A percentile compares a stretch with the other conserved stretches of the same genome.
Conservation (phyloP, 768 basidiomycete genomes). For the Pulveroboletus sp. region DNA sequence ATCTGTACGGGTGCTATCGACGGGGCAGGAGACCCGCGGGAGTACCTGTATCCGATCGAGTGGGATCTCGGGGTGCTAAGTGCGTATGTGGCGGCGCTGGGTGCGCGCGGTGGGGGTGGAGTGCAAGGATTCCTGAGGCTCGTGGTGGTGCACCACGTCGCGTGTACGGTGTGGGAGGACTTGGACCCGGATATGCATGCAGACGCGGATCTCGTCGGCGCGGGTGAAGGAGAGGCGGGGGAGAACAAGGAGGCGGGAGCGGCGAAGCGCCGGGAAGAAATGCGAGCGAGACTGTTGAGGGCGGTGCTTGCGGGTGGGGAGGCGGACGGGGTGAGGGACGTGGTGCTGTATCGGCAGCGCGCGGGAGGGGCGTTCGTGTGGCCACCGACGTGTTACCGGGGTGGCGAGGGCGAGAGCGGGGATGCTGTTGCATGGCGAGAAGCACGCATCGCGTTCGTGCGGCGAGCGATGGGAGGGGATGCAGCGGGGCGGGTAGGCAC, state of each 20-base stretch:
- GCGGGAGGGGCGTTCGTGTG: conserved; percentile 33
- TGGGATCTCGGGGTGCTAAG: conserved; percentile 54
- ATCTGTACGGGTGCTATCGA: conserved; percentile 23
- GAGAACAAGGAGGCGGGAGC: conserved; percentile 11
- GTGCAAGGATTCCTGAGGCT: conserved; percentile 57
- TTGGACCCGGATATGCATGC: not conserved
- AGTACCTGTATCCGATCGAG: conserved; percentile 74
- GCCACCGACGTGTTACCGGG: conserved; percentile 50
- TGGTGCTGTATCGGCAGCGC: conserved; percentile 56
- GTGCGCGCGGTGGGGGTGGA: conserved; percentile 27
- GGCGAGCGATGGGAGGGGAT: conserved; percentile 3
- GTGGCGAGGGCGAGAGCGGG: conserved; percentile 10
- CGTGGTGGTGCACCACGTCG: conserved; percentile 75
- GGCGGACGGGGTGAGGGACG: conserved; percentile 42
- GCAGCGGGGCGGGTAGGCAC: conserved; percentile 11
- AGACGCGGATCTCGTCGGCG: conserved; percentile 28
- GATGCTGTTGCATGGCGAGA: conserved; percentile 6
- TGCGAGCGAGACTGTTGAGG: conserved; percentile 43
- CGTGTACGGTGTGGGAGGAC: conserved; percentile 71
- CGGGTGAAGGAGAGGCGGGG: not conserved
- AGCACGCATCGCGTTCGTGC: conserved; percentile 17
- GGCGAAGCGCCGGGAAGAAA: conserved; percentile 27
- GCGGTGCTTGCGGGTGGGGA: conserved; percentile 49
- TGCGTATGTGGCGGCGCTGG: conserved; percentile 52
- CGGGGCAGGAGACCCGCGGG: conserved; percentile 37